Conservation (phyloP, 2,329 filamentous ascomycete species). For the Fusarium siculi region DNA sequence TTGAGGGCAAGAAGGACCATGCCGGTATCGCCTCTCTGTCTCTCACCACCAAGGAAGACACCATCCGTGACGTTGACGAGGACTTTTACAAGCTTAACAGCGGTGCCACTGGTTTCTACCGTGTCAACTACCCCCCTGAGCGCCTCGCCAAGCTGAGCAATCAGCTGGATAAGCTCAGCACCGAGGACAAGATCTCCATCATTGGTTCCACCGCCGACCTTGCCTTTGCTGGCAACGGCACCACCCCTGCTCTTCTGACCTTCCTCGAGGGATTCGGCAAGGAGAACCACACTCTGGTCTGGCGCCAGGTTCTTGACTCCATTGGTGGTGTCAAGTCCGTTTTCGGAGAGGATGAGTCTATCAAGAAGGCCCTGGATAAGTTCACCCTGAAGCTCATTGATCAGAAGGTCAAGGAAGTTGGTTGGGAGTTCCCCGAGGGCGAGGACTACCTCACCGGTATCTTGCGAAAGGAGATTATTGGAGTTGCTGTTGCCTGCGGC, state of each 20-base stretch:
- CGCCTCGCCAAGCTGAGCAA: constrained; percentile 83
- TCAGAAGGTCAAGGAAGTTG: constrained; percentile 79
- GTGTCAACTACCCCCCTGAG: constrained; percentile 90
- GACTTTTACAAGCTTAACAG: constrained; percentile 95
- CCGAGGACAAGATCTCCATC: constrained; percentile 92
- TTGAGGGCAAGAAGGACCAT: constrained; percentile 78
- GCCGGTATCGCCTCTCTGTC: constrained; percentile 72
- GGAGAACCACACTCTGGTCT: constrained; percentile 88
- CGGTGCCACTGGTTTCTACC: constrained; percentile 87
- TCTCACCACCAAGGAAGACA: constrained; percentile 80
- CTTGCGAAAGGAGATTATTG: constrained; percentile 83
- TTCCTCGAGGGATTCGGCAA: constrained; percentile 85
- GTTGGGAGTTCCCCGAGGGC: constrained; percentile 82
- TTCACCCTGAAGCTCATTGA: constrained; percentile 83
- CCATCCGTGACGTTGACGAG: constrained; percentile 77
- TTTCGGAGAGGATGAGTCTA: constrained; percentile 79
- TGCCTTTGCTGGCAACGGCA: constrained; percentile 86
- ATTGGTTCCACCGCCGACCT: constrained; percentile 90
- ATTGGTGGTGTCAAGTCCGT: constrained; percentile 83
- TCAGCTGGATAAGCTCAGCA: constrained; percentile 78
- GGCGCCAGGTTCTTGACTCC: constrained; percentile 84
- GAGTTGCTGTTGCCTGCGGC: constrained; percentile 77
- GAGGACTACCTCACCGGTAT: constrained; percentile 87
- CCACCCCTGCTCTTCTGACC: constrained; percentile 81
- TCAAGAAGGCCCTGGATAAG: constrained; percentile 78